Evolutionary conservation across 805 yeast species (phyloP).

Genomic region (Kodamaea restingae): DNA sequence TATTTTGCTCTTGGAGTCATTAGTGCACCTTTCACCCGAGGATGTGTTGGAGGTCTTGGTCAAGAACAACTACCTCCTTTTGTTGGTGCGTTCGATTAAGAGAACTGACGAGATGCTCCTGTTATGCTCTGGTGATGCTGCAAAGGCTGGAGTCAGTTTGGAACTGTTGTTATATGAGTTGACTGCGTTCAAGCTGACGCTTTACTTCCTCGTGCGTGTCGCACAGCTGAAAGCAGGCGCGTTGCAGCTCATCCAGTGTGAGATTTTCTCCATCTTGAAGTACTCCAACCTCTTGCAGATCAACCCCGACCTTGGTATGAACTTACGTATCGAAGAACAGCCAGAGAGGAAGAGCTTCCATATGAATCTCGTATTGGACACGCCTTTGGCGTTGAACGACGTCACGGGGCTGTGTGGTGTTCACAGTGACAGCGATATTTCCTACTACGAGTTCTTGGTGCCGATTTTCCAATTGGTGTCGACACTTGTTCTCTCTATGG

Average conservation of each 20-base stretch:
- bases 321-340: slow-evolving; percentile 38
- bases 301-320: slow-evolving; percentile 79
- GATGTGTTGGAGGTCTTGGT: slow-evolving; percentile 54
- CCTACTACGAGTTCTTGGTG: slow-evolving; percentile 62
- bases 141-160: slow-evolving; percentile 36
- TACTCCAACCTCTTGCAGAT: slow-evolving; percentile 53
- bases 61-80: slow-evolving; percentile 59
- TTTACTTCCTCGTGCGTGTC: slow-evolving; percentile 66
- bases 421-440: slow-evolving; percentile 27
- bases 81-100: slow-evolving; percentile 63
- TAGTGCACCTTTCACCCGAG: slow-evolving; percentile 52
- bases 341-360: slow-evolving; percentile 27
- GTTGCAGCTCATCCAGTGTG: slow-evolving; percentile 66
- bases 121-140: slow-evolving; percentile 21
- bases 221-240: slow-evolving; percentile 80
- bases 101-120: slow-evolving; percentile 62
- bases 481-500: slow-evolving; percentile 68
- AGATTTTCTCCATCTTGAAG: slow-evolving; percentile 59
- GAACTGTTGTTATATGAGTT: slow-evolving; percentile 65
- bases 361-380: slow-evolving; percentile 49
- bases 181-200: slow-evolving; percentile 68
- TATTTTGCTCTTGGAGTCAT: slow-evolving; percentile 65
- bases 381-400: slow-evolving; percentile 38
- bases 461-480: slow-evolving; percentile 72
- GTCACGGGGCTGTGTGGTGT: slow-evolving; percentile 9